Evolutionary conservation across 2,329 filamentous ascomycete species (phyloP), one percentile per base, ranked within the genome.

Genomic region (Trichoderma sp.): DNA sequence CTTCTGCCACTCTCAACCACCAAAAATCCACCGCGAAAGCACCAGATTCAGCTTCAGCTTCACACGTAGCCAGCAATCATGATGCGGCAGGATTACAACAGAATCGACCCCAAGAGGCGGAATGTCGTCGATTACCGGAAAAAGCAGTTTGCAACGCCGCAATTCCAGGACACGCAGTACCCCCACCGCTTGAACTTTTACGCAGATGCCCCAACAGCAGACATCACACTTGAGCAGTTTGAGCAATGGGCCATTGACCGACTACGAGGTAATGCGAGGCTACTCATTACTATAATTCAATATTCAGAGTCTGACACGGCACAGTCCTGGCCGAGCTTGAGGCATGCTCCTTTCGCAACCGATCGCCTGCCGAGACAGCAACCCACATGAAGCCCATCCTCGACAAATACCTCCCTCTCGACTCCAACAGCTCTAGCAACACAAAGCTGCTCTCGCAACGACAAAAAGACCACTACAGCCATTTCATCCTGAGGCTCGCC

Each of bases 201-300:
- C 84, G 85, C 90, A 57, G 87, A 91, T 30, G 93, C 96, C 60
- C 96, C 96, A 0, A 98, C 94, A 0, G 92, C 93, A 62, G 96
- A 99, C 79, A 96, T 99, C 76, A 97, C 94, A 0, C 90, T 99
- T 56, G 96, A 99, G 80, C 91, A 99, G 80, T 99, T 99, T 78
- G 96, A 99, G 81, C 94, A 97, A 87, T 99, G 96, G 96, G 96
- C 95, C 12, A 98, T 99, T 78, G 93, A 97, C 78, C 88, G 96
- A 71, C 82, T 99, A 75, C 91, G 94, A 83, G 89, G 94, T 94
- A 84, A 69, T 1, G 2, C 2, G 12, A 39, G 9, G 15, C 34
- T 43, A 3, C 18, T 15, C 6, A n/a, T 14, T 21, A 5, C 2
- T 39, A 14, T 3, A 57, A 57, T 11, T 8, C 11, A 12, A 21